phyloP scores from a whole-genome alignment of 2,329 filamentous ascomycete genomes.

The Neonectria punicea region DNA sequence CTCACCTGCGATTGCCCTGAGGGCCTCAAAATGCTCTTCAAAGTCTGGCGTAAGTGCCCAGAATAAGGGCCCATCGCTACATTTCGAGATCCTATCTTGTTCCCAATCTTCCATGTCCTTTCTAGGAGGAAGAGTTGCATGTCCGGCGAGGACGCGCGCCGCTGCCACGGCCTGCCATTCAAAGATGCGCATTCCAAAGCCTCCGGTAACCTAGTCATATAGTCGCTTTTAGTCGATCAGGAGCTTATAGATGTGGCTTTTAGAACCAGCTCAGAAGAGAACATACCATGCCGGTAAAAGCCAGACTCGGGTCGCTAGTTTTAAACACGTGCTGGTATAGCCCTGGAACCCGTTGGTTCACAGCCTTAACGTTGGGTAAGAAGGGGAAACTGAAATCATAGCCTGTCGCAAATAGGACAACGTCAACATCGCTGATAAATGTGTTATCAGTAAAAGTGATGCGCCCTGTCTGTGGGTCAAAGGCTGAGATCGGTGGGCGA shows the following conservation, averaged over 20 bases:
- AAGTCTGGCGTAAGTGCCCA: slow-evolving; percentile 44
- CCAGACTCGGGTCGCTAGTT: slow-evolving; percentile 3
- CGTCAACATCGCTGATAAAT: background rate
- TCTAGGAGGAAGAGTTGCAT: background rate
- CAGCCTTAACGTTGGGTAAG: background rate
- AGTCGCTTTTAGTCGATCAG: background rate
- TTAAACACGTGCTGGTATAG: slow-evolving; percentile 16
- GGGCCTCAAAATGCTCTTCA: slow-evolving; percentile 51
- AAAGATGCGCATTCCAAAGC: background rate
- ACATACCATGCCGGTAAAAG: slow-evolving; percentile 31
- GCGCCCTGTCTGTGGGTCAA: background rate
- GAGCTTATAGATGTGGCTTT: too few relatives aligned
- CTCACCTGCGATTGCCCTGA: slow-evolving; percentile 54
- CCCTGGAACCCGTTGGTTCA: slow-evolving; percentile 9
- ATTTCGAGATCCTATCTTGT: background rate
- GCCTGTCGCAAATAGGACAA: background rate
- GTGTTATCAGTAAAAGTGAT: background rate
- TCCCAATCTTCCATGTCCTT: background rate
- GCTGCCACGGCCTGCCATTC: background rate
- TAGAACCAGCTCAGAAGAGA: background rate
- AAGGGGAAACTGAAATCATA: slow-evolving; percentile 3
- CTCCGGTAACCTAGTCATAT: background rate
- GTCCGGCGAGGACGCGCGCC: background rate
- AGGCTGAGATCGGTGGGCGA: background rate
- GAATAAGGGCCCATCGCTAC: background rate